Conservation (phyloP, 345 rosid species). For the Citrus reticulata region DNA sequence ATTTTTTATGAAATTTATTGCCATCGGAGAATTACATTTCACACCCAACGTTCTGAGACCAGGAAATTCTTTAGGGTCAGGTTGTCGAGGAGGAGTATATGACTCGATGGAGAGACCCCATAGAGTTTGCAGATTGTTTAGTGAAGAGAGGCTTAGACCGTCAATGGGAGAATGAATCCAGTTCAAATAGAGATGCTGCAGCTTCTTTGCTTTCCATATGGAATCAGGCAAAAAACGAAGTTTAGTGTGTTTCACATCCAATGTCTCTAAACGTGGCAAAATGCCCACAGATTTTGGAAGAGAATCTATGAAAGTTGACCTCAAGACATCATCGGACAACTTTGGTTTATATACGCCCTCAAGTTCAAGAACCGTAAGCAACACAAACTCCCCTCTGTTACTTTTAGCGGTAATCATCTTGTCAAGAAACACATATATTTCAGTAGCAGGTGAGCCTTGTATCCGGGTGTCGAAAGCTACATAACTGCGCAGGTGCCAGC, state of each 20-base stretch:
- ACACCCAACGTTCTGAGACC: conserved; percentile 25
- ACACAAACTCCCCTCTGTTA: not conserved
- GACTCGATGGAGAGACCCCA: not conserved
- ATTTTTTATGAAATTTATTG: not conserved
- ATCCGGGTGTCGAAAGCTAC: conserved; percentile 6
- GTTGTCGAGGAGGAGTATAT: no score
- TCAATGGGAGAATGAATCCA: conserved; percentile 11
- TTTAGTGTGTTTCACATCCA: conserved; percentile 25
- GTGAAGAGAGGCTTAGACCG: not conserved
- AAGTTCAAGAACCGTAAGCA: not conserved
- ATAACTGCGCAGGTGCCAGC: conserved; percentile 17
- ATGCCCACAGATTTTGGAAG: not conserved
- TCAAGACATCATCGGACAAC: not conserved
- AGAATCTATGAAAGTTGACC: not conserved
- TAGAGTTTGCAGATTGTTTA: not conserved
- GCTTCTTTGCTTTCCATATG: conserved; percentile 19
- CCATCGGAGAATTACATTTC: conserved; percentile 1
- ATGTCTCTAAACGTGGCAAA: not conserved
- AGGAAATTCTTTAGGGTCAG: not conserved
- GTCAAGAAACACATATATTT: not conserved
- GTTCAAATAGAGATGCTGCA: conserved; percentile 27
- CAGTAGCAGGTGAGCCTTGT: not conserved
- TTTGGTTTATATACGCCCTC: not conserved
- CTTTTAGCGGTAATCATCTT: not conserved
- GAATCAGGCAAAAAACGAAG: conserved; percentile 20